Percentiles rank a stretch among this genome's conserved stretches.
phyloP scores from a whole-genome alignment of 306 rosid genomes.

The Cucumis hystrix region DNA sequence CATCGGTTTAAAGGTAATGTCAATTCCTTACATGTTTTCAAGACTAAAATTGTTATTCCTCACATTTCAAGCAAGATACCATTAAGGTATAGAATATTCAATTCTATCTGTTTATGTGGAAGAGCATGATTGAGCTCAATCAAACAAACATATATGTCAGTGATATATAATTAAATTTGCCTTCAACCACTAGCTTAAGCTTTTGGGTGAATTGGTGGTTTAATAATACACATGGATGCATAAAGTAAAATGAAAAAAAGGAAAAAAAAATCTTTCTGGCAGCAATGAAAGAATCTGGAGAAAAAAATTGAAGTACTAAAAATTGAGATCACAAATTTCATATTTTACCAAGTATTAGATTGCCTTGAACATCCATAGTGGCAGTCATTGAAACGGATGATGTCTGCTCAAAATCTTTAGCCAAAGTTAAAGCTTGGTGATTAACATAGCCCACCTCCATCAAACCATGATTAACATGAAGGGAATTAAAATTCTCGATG shows the following conservation, averaged over 20 bases:
- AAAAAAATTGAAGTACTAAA: not conserved
- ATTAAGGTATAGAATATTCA: not conserved
- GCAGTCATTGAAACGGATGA: conserved; percentile 90
- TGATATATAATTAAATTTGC: too few species aligned
- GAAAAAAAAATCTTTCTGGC: not conserved
- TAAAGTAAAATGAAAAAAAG: not conserved
- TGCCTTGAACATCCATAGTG: conserved; percentile 49
- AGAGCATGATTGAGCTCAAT: not conserved
- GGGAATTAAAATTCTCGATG: conserved; percentile 45
- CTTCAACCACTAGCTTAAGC: too few species aligned
- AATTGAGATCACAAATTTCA: not conserved
- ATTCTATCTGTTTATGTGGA: not conserved
- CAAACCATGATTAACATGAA: conserved; percentile 67
- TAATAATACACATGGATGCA: not conserved
- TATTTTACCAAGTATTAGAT: conserved; percentile 56
- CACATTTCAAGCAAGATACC: not conserved
- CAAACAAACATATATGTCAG: not conserved
- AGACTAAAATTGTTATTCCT: not conserved
- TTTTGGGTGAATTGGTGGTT: too few species aligned
- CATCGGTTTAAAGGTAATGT: not conserved
- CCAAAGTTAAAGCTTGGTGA: conserved; percentile 26
- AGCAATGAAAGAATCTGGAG: not conserved
- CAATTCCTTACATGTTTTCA: not conserved
- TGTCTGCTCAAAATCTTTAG: conserved; percentile 22
- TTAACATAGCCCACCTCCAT: conserved; percentile 80